Evolutionary conservation across 2,329 filamentous ascomycete species (phyloP), one percentile per base, ranked within the genome.

Genomic region (Paecilomyces fulvus): DNA sequence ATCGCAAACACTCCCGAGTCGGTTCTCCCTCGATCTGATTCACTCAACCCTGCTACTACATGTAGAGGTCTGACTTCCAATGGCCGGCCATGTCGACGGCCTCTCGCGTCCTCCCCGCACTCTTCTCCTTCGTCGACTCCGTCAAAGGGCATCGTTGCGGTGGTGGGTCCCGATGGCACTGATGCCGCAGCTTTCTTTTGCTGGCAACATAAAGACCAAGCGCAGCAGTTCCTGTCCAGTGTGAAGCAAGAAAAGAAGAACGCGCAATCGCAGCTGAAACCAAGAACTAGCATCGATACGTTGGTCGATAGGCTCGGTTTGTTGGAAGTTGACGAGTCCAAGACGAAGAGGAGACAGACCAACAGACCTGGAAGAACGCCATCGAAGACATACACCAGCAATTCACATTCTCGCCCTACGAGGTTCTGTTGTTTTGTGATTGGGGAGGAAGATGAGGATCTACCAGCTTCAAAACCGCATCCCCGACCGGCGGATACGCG

Each of bases 201-300:
- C 78, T 96, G 89, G 88, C 91, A 96, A 71, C 94, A 99, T 76
- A 92, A 89, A 69, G 90, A 94, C 56, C 94, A 99, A 72, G 90
- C 90, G 2, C 69, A 75, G 55, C 68, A 64, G 11, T 56, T 75
- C 12, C 65, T 56, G 14, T 17, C 30, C 12, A 23, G 9, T 49
- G 21, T 12, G 5, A 49, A 21, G 17, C n/a, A 49, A 3, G 48
- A 28, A 23, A 28, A 28, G 48, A 28, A 21, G 33, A 33, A 3
- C 14, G 31, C 8, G 14, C 31, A 20, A 14, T 70, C 28, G 70
- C 76, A 80, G 3, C 79, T 83, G 6, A 82, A 85, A 3, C 72
- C 83, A 56, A 80, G 89, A 53, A 87, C 84, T 31, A 96, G 92
- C 65, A 81, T 97, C 56, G 94, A 99, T 70, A 95, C 91, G 0